Percentiles rank a stretch among this genome's conserved stretches.
Conservation (phyloP, 176 grass and related monocot species). For the Lolium multiflorum region DNA sequence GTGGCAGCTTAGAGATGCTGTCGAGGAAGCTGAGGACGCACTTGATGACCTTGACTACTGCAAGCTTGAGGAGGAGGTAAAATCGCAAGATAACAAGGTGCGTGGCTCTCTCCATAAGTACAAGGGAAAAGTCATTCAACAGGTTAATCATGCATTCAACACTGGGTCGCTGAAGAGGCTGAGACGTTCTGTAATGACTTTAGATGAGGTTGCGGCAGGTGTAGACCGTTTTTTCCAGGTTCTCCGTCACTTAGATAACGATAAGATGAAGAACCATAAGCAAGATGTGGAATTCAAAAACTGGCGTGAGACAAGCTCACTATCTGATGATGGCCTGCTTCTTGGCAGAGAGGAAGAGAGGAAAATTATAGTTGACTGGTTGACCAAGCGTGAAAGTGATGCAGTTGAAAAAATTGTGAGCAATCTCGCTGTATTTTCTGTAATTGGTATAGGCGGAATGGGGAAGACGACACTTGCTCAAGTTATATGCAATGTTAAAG, state of each 20-base stretch:
- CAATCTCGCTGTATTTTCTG: slow-evolving; percentile 45
- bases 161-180: too few relatives aligned
- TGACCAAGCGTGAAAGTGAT: not conserved
- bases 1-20: too few relatives aligned
- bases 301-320: slow-evolving; percentile 16
- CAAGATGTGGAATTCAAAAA: not conserved
- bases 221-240: too few relatives aligned
- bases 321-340: not conserved
- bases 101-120: too few relatives aligned
- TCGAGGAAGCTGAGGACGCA: too few relatives aligned
- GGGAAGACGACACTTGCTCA: slow-evolving; percentile 61
- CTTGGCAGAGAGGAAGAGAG: slow-evolving; percentile 37
- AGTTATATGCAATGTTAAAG: slow-evolving; percentile 45
- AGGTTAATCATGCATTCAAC: too few relatives aligned
- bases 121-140: too few relatives aligned
- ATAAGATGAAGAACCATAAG: not conserved
- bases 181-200: too few relatives aligned
- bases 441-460: slow-evolving; percentile 56
- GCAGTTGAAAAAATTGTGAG: not conserved
- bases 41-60: too few relatives aligned
- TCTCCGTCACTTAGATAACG: not conserved
- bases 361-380: slow-evolving; percentile 14
- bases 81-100: too few relatives aligned
- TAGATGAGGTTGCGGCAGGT: too few relatives aligned
- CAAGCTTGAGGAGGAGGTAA: too few relatives aligned